phyloP scores from a whole-genome alignment of 169 alveolate species.

The Perkinsus marinus region DNA sequence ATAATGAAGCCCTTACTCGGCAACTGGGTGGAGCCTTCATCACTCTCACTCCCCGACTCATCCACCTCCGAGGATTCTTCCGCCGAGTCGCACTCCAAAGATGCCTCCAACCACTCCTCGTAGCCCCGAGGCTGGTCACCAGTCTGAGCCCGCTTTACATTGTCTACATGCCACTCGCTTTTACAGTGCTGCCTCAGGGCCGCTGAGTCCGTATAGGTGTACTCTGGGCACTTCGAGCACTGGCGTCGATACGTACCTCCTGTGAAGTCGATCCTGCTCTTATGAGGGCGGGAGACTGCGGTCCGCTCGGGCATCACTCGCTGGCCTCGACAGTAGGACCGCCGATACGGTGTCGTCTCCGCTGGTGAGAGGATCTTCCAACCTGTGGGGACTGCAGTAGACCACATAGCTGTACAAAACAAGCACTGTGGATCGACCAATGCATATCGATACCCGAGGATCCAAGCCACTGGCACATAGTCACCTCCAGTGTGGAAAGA shows the following conservation, averaged over 20 bases:
- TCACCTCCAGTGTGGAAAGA: too few species aligned
- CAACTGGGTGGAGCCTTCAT: background rate
- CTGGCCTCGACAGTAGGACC: background rate
- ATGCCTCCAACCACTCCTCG: background rate
- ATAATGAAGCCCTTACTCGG: background rate
- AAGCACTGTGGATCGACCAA: background rate
- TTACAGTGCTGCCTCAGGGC: background rate
- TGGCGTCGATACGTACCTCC: background rate
- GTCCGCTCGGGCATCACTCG: background rate
- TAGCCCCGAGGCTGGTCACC: background rate
- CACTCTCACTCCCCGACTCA: background rate
- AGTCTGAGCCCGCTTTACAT: background rate
- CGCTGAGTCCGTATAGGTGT: background rate
- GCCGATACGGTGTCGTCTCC: background rate
- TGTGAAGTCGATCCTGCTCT: background rate
- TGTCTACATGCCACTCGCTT: background rate
- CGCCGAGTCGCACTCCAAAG: background rate
- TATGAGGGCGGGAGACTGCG: background rate
- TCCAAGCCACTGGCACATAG: too few species aligned
- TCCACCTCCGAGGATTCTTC: background rate
- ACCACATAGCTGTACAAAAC: background rate
- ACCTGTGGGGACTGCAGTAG: background rate
- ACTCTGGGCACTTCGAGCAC: background rate
- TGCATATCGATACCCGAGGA: background rate
- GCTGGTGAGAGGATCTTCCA: background rate